Base-by-base conservation (phyloP, 2,329 filamentous ascomycete species). In the Neonectria punicea region DNA sequence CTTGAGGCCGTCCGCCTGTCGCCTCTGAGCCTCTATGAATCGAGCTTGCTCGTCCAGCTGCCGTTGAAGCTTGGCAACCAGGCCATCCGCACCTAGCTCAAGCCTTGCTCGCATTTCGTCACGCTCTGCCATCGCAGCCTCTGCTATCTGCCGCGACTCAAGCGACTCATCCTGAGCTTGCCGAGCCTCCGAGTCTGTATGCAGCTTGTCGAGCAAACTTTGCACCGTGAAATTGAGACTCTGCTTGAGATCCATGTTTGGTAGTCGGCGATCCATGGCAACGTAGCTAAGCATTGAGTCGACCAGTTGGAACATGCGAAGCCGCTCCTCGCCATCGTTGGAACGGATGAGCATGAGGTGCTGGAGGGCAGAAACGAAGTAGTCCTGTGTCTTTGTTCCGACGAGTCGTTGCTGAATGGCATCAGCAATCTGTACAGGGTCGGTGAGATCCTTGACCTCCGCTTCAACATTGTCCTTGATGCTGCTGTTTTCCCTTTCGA, bases 211-310 rank as follows among this genome's bases (percentile, higher is more conserved):
- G 67, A 99, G 85, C 71, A 99, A 85, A 79, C 89, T 97, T 81
- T 98, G 96, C 10, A 99, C 96, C 0, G 95, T 98, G 75, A 98
- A 98, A 79, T 97, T 98, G 70, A 99, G 87, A 76, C 94, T 97
- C 79, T 98, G 95, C 83, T 98, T 98, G 65, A 99, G 87, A 78
- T 99, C 96, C 90, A 98, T 95, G 80, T 99, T 95, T 43, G 96
- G 96, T 69, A 98, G 81, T 68, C 96, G 88, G 76, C 96, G 89
- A 80, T 99, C 96, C 95, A 99, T 99, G 73, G 95, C 95, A 67
- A 99, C 95, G 80, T 98, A 98, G 80, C 94, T 97, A 70, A 99
- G 89, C 94, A 98, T 98, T n/a, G 93, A 91, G 80, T 99, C 96
- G 30, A 98, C 94, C 30, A 99, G 88, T 83, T 98, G 96, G 81